Base-by-base conservation (phyloP, 106 monocot species). In the Alisma plantagoaquatica region DNA sequence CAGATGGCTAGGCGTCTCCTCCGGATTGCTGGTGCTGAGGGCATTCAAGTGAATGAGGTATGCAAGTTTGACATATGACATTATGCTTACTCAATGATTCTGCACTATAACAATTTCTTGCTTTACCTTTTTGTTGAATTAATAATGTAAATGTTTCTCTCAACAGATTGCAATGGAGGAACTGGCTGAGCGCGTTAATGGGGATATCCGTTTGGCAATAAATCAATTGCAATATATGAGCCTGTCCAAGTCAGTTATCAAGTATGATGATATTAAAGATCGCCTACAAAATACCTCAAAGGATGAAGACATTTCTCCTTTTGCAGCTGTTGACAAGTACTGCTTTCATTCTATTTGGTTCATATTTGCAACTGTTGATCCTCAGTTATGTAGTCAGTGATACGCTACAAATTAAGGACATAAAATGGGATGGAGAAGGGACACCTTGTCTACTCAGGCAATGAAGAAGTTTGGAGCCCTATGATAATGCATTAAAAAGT, bases 171-270 rank as follows among this genome's bases (percentile, higher is more conserved):
- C 92, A 27, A 57, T 93, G 49, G 92, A 93, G 79, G 92, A 93
- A 49, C 92, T 93, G 56, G 87, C 80, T 38, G 77, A 83, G 25
- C 82, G 92, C 72, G 92, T 85, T 35, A 84, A 81, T 64, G 96
- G 96, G 46, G 96, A 98, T 71, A 79, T 98, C 69, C 65, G 96
- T 35, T 79, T 98, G 96, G 89, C 96, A 51, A 59, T 98, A 61
- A 98, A 98, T 69, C 89, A 98, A 43, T 85, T 98, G 79, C 89
- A 90, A 29, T 98, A 96, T 63, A 96, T 89, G 88, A 81, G 84
- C 64, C 74, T 96, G 47, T 76, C 84, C 45, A 62, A 65, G 29
- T 76, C 84, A 24, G 60, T 82, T 27, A 85, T 98, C 49, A 84
- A 82, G 51, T 98, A 98, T 65, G 89, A 98, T 67, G 89, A 89